Base-by-base conservation (phyloP, 208 protist genomes). In the Crithidia fasciculata region DNA sequence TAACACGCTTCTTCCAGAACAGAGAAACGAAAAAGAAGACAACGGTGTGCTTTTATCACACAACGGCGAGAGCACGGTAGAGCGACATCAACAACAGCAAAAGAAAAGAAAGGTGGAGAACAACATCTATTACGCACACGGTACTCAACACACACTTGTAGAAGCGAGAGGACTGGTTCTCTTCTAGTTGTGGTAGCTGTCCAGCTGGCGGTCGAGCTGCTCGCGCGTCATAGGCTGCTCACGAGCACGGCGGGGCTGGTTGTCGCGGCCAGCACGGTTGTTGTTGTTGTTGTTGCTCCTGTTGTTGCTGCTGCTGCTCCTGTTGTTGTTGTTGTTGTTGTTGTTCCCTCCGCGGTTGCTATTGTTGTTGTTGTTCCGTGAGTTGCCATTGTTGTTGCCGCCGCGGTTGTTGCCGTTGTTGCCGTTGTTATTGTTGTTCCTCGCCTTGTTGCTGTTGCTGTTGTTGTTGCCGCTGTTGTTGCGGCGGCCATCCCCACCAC, bases 161-260 rank as follows among this genome's bases (percentile, higher is more conserved):
- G 28, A 28, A 28, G 28, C 28, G 28, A 28, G 28, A 2, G 1
- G 28, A 28, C 28, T 28, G 28, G 28, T 28, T 28, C 28, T 28
- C 28, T 28, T 28, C 28, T 90, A 90, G 59, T 85, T 83, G 19
- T 82, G 83, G 87, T 90, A 96, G 74, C 67, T 88, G 12, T 96
- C 89, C 19, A 96, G 83, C 76, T 96, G 86, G 28, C 75, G 85
- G 66, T 96, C 92, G 12, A 96, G 84, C 39, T 90, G 64, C 37
- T 92, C 85, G 56, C 81, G 84, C 28, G 89, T 87, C 7, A 78
- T 37, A 45, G 52, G 41, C 6, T 50, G 65, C 52, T 76, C 80
- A 50, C 82, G 77, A 12, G 63, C 67, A 40, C 83, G 75, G 40
- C 76, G 77, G 8, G 61, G 53, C 58, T 75, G 16, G 18, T 61